phyloP scores from a whole-genome alignment of 176 grass and related monocot species.

The Aegilops speltoides region DNA sequence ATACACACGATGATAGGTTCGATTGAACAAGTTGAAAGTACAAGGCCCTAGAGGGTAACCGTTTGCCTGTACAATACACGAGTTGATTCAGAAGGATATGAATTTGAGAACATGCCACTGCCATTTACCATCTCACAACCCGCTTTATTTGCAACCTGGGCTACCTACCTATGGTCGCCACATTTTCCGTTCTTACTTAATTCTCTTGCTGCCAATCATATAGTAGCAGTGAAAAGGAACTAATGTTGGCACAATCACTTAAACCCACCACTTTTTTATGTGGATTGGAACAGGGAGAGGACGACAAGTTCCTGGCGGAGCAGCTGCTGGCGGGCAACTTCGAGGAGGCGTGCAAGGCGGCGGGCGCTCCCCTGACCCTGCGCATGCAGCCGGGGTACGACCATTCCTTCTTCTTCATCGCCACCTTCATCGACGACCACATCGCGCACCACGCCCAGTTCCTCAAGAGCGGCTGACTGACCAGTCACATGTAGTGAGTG shows the following conservation, averaged over 20 bases:
- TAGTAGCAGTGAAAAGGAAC: too few species aligned
- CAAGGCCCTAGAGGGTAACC: background rate
- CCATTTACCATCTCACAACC: background rate
- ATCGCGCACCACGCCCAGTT: constrained; percentile 78
- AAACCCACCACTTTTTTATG: background rate
- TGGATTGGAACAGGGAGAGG: constrained; percentile 59
- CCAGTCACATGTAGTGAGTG: background rate
- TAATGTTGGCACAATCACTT: too few species aligned
- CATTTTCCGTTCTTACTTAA: too few species aligned
- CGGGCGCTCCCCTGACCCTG: constrained; percentile 49
- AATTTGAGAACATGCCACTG: background rate
- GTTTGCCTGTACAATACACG: background rate
- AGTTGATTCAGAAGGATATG: constrained; percentile 9
- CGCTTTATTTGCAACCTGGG: too few species aligned
- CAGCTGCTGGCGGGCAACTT: constrained; percentile 78
- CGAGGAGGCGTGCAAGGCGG: constrained; percentile 74
- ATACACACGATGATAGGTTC: background rate
- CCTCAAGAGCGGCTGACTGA: constrained; percentile 45
- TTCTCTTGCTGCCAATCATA: too few species aligned
- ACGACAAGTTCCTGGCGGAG: constrained; percentile 73
- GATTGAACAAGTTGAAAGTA: constrained; percentile 22
- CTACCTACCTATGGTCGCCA: too few species aligned
- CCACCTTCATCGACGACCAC: constrained; percentile 82
- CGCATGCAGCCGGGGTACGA: constrained; percentile 90
- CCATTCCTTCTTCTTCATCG: constrained; percentile 93